Evolutionary conservation across 2,329 filamentous ascomycete genomes (phyloP).

Genomic region (Sporothrix variecibatus): DNA sequence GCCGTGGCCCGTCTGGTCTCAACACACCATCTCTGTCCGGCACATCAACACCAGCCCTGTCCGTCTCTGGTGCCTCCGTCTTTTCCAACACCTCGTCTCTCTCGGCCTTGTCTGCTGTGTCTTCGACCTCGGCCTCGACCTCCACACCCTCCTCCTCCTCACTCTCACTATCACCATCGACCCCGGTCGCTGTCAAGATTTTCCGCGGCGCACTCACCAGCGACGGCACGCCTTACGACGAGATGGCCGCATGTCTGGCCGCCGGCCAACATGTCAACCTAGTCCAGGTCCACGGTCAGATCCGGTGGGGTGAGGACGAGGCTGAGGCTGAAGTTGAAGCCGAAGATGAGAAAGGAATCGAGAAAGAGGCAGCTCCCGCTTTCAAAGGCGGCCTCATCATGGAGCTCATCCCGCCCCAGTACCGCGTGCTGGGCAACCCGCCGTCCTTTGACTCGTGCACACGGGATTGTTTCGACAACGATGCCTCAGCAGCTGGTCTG

Average conservation of each 20-base stretch:
- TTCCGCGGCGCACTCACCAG: conserved; percentile 51
- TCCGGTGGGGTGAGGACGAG: conserved; percentile 33
- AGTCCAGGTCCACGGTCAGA: conserved; percentile 48
- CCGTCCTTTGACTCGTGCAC: conserved; percentile 50
- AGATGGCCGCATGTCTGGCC: conserved; percentile 50
- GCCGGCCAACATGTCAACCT: conserved; percentile 51
- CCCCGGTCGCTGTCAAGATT: conserved; percentile 49
- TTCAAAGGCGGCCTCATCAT: conserved; percentile 48
- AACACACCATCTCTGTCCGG: conserved; percentile 23
- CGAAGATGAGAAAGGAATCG: not conserved
- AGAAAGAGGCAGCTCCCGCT: not conserved
- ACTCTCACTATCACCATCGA: not conserved
- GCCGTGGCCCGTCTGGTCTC: conserved; percentile 3
- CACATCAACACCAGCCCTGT: conserved; percentile 7
- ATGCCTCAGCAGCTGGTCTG: conserved; percentile 36
- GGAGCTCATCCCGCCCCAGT: conserved; percentile 48
- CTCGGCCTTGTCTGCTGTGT: not conserved
- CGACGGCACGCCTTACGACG: conserved; percentile 51
- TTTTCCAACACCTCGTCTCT: conserved; percentile 10
- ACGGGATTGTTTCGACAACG: conserved; percentile 44
- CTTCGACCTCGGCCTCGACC: not conserved
- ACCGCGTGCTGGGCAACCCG: conserved; percentile 46
- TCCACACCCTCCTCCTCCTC: not conserved
- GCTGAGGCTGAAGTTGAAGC: not conserved
- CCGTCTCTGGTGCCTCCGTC: conserved; percentile 9